A percentile compares a stretch with the other conserved stretches of the same genome.
These are phyloP conservation scores for Gastrolobium villosum DNA, from an alignment of 306 rosid genomes.

Conservation along the genomic window DNA sequence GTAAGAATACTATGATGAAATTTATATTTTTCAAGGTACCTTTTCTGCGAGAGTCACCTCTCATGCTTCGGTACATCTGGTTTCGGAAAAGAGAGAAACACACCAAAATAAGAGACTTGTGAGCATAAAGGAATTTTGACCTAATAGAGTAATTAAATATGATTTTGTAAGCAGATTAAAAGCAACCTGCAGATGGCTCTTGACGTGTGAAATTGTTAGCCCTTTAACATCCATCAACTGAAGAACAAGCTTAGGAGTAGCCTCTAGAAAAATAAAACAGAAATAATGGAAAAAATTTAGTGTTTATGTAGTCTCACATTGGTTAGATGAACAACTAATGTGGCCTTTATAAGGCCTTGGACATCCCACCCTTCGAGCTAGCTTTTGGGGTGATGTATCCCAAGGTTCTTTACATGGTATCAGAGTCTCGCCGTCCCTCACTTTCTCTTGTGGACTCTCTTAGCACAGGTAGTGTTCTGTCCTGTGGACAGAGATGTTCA, in stretches of 20 bases:
- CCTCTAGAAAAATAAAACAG: constrained; percentile 51
- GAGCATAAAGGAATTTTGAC: neutral
- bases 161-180: constrained; percentile 4
- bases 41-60: constrained; percentile 63
- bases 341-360: too few relatives aligned
- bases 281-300: neutral
- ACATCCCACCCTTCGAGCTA: too few relatives aligned
- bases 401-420: too few relatives aligned
- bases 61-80: constrained; percentile 87
- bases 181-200: constrained; percentile 84
- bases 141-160: neutral
- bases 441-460: too few relatives aligned
- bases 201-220: constrained; percentile 81
- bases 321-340: too few relatives aligned
- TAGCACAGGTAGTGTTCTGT: too few relatives aligned
- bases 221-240: constrained; percentile 87
- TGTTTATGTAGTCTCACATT: too few relatives aligned
- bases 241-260: constrained; percentile 89
- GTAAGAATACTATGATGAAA: too few relatives aligned
- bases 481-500: too few relatives aligned
- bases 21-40: constrained; percentile 46
- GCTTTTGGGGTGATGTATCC: too few relatives aligned
- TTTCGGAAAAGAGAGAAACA: constrained; percentile 10
- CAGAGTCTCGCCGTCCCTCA: too few relatives aligned
- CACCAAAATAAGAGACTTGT: neutral